Evolutionary conservation across 208 protist genomes (phyloP), one percentile per base, ranked within the genome.

Genomic region (Acanthamoeba lenticulata): DNA sequence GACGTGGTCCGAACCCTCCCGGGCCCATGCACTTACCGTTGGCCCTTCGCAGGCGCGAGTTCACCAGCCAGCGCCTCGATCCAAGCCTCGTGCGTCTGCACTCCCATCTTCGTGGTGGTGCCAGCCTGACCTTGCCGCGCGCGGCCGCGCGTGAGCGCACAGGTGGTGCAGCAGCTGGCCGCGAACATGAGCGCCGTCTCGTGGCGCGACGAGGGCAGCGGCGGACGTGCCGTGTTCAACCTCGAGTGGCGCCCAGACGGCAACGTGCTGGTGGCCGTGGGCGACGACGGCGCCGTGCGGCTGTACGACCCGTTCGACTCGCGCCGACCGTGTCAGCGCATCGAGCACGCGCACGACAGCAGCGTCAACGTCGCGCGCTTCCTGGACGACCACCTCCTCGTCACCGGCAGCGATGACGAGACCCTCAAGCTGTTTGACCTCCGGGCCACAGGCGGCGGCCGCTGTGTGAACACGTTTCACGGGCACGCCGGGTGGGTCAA

Each of bases 261-360:
- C n/a, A 72, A 72, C 15, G 62, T 72, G 27, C n/a, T 72, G 34
- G 62, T 72, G 62, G 62, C 62, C 9, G 62, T 72, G 15, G 62
- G 62, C 6, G 4, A 72, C 32, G 62, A 72, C 34, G 62, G 34
- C 62, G 27, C 27, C 15, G 62, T 72, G 62, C 62, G 62, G 9
- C n/a, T 72, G 62, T 72, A 72, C n/a, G 62, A 72, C 34, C 62
- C 62, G 62, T 72, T 72, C 62, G 36, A 72, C 34, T 21, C n/a
- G 62, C n/a, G 36, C n/a, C n/a, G n/a, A 27, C 27, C 36, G 11
- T 72, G 9, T 72, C 32, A 40, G n/a, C n/a, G 36, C n/a, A 72
- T 72, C 27, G 62, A 42, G 62, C n/a, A 38, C 34, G 62, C 62
- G 15, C 62, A 72, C 62, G 36, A 72, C 62, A 72, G 36, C 34